Conservation (phyloP, 768 basidiomycete species). For the Lepiota brunneoincarnata region DNA sequence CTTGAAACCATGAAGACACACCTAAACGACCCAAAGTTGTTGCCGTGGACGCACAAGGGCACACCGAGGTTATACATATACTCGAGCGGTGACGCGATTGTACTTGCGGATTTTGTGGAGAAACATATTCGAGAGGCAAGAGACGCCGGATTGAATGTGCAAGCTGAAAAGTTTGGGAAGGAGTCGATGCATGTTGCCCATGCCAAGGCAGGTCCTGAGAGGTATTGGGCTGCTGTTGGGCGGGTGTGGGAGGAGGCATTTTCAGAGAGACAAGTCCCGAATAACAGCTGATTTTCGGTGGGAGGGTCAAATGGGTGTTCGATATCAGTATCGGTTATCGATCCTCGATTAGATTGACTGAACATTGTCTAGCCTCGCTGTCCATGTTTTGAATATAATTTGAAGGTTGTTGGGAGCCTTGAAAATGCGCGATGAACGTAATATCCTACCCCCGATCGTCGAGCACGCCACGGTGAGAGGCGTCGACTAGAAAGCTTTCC, state of each 20-base stretch:
- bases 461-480: no score
- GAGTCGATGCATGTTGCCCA: conserved; percentile 45
- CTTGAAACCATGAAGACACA: conserved; percentile 25
- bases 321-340: no score
- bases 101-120: conserved; percentile 34
- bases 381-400: no score
- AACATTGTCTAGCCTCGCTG: no score
- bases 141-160: conserved; percentile 30
- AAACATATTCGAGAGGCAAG: conserved; percentile 30
- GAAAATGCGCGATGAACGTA: no score
- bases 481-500: no score
- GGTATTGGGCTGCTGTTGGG: conserved; percentile 42
- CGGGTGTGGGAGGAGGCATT: conserved; percentile 34
- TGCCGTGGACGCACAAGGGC: conserved; percentile 36
- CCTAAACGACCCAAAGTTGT: conserved; percentile 24
- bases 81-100: conserved; percentile 39
- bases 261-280: not conserved
- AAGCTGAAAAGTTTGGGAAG: conserved; percentile 31
- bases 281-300: no score
- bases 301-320: no score
- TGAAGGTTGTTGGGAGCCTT: no score
- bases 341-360: no score
- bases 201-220: conserved; percentile 37
- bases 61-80: conserved; percentile 46
- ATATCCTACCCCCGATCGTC: no score